Conservation (phyloP, 2,329 filamentous ascomycete genomes). For the Colletotrichum sp. region DNA sequence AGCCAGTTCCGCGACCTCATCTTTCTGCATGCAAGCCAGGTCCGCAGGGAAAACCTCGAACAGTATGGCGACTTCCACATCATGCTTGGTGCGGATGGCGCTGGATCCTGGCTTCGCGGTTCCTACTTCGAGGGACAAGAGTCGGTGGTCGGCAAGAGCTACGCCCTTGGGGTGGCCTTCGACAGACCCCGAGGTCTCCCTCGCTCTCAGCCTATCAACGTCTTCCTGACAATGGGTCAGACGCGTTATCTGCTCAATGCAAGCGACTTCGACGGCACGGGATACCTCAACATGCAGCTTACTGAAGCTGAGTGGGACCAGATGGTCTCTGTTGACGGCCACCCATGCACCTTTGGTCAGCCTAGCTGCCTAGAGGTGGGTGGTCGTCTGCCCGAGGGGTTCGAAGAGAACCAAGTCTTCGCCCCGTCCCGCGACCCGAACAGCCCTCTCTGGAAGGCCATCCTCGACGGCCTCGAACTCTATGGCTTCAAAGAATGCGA, state of each 20-base stretch:
- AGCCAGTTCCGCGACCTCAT: constrained; percentile 34
- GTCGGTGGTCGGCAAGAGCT: constrained; percentile 36
- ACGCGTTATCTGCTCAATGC: constrained; percentile 41
- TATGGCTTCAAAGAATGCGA: not conserved
- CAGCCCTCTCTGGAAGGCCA: not conserved
- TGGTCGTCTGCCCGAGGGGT: not conserved
- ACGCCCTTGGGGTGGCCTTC: constrained; percentile 26
- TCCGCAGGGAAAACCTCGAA: constrained; percentile 31
- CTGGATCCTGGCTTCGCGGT: constrained; percentile 38
- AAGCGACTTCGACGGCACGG: constrained; percentile 38
- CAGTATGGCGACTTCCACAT: constrained; percentile 40
- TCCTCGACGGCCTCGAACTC: not conserved
- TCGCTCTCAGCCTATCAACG: constrained; percentile 38
- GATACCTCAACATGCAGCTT: constrained; percentile 29
- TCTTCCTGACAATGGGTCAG: constrained; percentile 40
- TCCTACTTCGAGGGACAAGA: constrained; percentile 38
- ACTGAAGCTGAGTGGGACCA: constrained; percentile 38
- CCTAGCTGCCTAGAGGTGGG: constrained; percentile 30
- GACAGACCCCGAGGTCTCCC: constrained; percentile 35
- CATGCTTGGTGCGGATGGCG: constrained; percentile 38
- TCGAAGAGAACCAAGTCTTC: not conserved
- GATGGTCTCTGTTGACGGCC: constrained; percentile 27
- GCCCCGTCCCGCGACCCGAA: not conserved
- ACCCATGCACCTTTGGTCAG: constrained; percentile 36
- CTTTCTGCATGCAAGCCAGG: constrained; percentile 34